phyloP scores from a whole-genome alignment of 2,329 filamentous ascomycete species.

The Penicillium paneum region DNA sequence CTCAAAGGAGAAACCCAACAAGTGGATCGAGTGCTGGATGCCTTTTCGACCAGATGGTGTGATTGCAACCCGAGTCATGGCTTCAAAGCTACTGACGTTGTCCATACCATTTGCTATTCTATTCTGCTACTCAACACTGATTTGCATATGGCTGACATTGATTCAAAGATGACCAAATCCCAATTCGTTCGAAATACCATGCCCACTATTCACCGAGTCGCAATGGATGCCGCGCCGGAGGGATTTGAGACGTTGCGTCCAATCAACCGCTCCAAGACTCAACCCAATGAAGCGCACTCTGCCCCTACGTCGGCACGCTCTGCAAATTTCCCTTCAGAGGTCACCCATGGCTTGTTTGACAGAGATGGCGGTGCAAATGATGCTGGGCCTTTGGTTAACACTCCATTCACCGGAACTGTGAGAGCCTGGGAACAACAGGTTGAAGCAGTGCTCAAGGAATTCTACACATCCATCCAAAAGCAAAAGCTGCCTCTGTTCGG shows the following conservation, averaged over 20 bases:
- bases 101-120: constrained; percentile 96
- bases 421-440: constrained; percentile 85
- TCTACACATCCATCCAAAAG: constrained; percentile 84
- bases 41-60: constrained; percentile 87
- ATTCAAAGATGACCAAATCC: constrained; percentile 89
- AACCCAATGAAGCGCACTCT: constrained; percentile 37
- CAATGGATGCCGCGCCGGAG: constrained; percentile 68
- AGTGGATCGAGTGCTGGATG: constrained; percentile 87
- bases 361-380: constrained; percentile 29
- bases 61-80: constrained; percentile 89
- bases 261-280: constrained; percentile 31
- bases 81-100: constrained; percentile 86
- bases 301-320: constrained; percentile 22
- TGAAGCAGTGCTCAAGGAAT: constrained; percentile 86
- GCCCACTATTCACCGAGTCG: constrained; percentile 76
- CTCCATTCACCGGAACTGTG: constrained; percentile 69
- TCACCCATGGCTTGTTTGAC: constrained; percentile 13
- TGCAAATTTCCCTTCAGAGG: constrained; percentile 18
- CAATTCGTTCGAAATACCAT: constrained; percentile 98
- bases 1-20: constrained; percentile 93
- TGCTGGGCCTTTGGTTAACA: constrained; percentile 70
- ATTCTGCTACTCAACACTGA: constrained; percentile 94
- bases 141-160: constrained; percentile 90
- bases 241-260: constrained; percentile 57
- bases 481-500: constrained; percentile 84